Evolutionary conservation across 805 yeast genomes (phyloP).

Genomic region (Yarrowia keelungensis): DNA sequence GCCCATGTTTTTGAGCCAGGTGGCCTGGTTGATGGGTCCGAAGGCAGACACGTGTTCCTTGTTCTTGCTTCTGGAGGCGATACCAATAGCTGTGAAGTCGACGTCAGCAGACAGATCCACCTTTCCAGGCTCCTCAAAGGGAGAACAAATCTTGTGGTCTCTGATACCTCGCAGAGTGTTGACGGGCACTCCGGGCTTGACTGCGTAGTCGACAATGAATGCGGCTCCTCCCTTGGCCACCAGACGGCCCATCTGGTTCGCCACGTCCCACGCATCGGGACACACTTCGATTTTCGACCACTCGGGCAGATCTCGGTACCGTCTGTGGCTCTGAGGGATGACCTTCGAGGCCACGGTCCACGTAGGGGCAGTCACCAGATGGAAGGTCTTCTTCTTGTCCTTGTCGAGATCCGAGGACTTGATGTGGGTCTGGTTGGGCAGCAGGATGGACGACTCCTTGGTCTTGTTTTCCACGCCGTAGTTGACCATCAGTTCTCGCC

Average conservation of each 20-base stretch:
- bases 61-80: slow-evolving; percentile 47
- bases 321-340: slow-evolving; percentile 58
- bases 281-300: slow-evolving; percentile 74
- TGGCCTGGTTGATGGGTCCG: slow-evolving; percentile 79
- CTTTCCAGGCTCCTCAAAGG: slow-evolving; percentile 76
- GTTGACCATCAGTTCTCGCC: slow-evolving; percentile 82
- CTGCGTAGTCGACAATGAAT: slow-evolving; percentile 80
- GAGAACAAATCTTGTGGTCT: slow-evolving; percentile 74
- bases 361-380: slow-evolving; percentile 61
- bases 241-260: slow-evolving; percentile 60
- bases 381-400: slow-evolving; percentile 52
- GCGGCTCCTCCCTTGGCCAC: slow-evolving; percentile 63
- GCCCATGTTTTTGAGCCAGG: slow-evolving; percentile 78
- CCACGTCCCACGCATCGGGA: slow-evolving; percentile 70
- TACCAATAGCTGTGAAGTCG: slow-evolving; percentile 68
- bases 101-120: slow-evolving; percentile 86
- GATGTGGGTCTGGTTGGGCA: slow-evolving; percentile 45
- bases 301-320: slow-evolving; percentile 62
- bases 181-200: slow-evolving; percentile 64
- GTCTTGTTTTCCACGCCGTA: slow-evolving; percentile 47
- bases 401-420: slow-evolving; percentile 37
- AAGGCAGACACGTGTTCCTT: slow-evolving; percentile 48
- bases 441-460: slow-evolving; percentile 42
- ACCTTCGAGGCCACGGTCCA: slow-evolving; percentile 66
- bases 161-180: slow-evolving; percentile 76